A percentile compares a stretch with the other conserved stretches of the same genome.
These are phyloP conservation scores for Penicillium samsonianum DNA, from an alignment of 495 filamentous ascomycete species.

Conservation along the genomic window DNA sequence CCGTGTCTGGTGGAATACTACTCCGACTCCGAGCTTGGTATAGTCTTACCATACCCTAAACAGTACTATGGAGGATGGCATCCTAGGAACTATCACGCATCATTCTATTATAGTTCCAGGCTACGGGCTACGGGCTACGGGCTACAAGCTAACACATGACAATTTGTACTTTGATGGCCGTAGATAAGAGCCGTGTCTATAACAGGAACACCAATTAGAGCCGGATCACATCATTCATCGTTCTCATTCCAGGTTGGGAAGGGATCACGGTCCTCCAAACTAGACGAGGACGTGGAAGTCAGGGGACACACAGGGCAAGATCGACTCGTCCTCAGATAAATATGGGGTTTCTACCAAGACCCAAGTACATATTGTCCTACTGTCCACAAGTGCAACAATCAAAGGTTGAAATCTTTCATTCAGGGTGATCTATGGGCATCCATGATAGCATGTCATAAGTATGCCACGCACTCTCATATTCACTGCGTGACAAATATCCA, in stretches of 20 bases:
- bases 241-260: background rate
- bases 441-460: constrained; percentile 18
- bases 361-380: background rate
- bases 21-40: background rate
- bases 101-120: too few species aligned
- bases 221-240: background rate
- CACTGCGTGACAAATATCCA: background rate
- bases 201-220: background rate
- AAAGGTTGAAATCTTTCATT: constrained; percentile 12
- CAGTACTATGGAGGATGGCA: too few species aligned
- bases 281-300: background rate
- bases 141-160: too few species aligned
- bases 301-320: background rate
- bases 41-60: background rate
- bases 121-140: too few species aligned
- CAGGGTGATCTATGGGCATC: constrained; percentile 21
- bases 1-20: constrained; percentile 8
- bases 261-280: background rate
- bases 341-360: background rate
- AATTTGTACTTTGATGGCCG: background rate
- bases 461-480: background rate
- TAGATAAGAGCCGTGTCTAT: background rate
- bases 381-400: background rate
- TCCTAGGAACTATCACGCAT: too few species aligned
- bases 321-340: background rate